Conservation (phyloP, 164 flowering plant species). For the Platanus orientalis region DNA sequence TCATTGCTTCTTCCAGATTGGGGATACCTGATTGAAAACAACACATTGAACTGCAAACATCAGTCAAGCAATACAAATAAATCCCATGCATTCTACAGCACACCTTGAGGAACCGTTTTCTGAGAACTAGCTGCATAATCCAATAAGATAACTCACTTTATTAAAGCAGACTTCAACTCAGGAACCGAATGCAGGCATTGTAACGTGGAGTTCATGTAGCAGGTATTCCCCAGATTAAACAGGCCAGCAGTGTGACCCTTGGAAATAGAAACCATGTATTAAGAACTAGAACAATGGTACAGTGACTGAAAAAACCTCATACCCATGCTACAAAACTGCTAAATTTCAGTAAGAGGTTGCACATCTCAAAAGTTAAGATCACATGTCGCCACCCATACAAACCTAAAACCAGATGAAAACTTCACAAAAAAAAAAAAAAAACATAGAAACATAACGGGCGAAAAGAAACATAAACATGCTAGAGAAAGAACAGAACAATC, state of each 20-base stretch:
- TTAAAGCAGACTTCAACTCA: constrained; percentile 86
- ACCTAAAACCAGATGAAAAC: too few species aligned
- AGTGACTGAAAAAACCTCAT: too few species aligned
- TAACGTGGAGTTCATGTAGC: constrained; percentile 97
- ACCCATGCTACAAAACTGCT: too few species aligned
- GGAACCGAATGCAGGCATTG: constrained; percentile 98
- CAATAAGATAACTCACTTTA: constrained; percentile 41
- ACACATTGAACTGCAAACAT: background rate
- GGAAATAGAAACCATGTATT: constrained; percentile 5
- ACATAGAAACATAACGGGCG: too few species aligned
- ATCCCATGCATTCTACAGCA: background rate
- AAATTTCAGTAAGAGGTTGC: too few species aligned
- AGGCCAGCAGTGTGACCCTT: constrained; percentile 96
- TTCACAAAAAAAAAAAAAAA: too few species aligned
- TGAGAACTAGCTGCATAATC: background rate
- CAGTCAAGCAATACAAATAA: constrained; percentile 1
- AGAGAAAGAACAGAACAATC: too few species aligned
- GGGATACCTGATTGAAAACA: constrained; percentile 48
- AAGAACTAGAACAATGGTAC: background rate
- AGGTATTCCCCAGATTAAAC: constrained; percentile 86
- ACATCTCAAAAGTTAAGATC: too few species aligned
- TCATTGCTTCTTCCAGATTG: constrained; percentile 62
- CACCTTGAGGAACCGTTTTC: background rate
- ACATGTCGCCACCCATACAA: too few species aligned
- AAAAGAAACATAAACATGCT: too few species aligned